phyloP scores from a whole-genome alignment of 1,284 basidiomycete species.

The Apiotrichum siamense region DNA sequence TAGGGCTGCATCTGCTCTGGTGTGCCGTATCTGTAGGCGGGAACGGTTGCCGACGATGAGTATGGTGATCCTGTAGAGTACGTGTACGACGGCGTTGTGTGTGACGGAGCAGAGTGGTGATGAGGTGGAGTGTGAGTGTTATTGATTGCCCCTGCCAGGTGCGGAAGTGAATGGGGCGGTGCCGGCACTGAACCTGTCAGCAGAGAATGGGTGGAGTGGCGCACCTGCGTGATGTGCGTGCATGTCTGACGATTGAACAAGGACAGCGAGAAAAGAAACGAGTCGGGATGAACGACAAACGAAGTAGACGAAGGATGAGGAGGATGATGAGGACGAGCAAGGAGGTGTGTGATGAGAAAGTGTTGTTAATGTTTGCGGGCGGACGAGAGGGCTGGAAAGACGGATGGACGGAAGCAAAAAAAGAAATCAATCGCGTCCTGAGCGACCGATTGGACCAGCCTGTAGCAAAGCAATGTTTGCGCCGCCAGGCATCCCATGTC shows the following conservation, averaged over 20 bases:
- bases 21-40: not conserved
- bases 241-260: not conserved
- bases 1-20: not conserved
- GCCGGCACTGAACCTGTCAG: not conserved
- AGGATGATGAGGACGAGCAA: not conserved
- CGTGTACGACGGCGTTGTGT: not conserved
- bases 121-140: not conserved
- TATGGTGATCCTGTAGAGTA: not conserved
- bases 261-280: not conserved
- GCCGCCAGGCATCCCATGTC: no score
- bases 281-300: not conserved
- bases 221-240: not conserved
- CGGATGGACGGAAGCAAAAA: not conserved
- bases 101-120: no score
- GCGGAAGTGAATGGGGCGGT: not conserved
- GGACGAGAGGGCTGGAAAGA: not conserved
- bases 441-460: no score
- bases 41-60: not conserved
- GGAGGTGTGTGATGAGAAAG: not conserved
- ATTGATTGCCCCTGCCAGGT: not conserved
- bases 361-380: not conserved
- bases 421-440: constrained; percentile 1
- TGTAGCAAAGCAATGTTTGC: no score
- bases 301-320: not conserved
- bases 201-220: not conserved